Evolutionary conservation across 164 flowering plant genomes (phyloP).

Genomic region (Piper betle): DNA sequence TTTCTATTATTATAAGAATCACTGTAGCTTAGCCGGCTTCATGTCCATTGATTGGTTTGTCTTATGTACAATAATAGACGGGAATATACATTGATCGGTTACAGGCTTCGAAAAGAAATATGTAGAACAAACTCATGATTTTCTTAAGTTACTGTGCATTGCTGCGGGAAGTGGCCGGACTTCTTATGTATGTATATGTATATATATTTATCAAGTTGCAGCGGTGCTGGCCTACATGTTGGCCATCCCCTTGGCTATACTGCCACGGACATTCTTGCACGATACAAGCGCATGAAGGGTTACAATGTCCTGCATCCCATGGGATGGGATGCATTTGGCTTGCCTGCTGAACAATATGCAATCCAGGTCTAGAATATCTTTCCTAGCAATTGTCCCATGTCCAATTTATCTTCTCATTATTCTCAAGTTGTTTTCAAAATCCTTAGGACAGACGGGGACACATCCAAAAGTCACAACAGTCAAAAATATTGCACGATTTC

Average conservation of each 20-base stretch:
- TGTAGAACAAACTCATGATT: no score
- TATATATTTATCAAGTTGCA: conserved; percentile 13
- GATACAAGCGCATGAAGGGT: conserved; percentile 90
- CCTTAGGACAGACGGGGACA: conserved; percentile 69
- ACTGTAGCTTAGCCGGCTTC: no score
- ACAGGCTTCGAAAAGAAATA: no score
- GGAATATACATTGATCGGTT: no score
- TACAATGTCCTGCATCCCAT: conserved; percentile 96
- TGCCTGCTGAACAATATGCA: conserved; percentile 97
- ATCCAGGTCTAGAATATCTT: conserved; percentile 41
- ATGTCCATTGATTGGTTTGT: no score
- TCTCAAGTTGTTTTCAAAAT: background rate
- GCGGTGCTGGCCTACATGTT: conserved; percentile 96
- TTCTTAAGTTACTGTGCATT: no score
- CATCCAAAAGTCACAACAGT: conserved; percentile 82
- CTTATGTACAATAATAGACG: no score
- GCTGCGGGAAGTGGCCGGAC: no score
- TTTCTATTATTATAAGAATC: no score
- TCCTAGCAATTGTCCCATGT: no score
- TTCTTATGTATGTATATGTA: no score
- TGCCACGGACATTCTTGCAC: conserved; percentile 88
- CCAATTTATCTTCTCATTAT: background rate
- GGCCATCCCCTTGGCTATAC: conserved; percentile 98
- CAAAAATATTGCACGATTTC: conserved; percentile 74
- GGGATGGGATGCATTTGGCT: conserved; percentile 99